phyloP scores from a whole-genome alignment of 164 flowering plant genomes.

The Vitis rotundifolia region DNA sequence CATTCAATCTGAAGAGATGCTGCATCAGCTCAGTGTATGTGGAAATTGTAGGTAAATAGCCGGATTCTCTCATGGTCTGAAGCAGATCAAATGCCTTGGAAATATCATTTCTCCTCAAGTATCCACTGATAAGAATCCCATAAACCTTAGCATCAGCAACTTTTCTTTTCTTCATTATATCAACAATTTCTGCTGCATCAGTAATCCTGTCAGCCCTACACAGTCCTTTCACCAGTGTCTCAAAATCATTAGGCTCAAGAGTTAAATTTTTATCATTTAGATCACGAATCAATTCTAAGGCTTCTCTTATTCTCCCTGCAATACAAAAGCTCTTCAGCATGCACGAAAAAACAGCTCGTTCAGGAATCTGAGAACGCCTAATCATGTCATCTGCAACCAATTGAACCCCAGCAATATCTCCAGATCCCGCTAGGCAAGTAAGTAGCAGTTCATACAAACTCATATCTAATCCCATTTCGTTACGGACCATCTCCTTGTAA shows the following conservation, averaged over 20 bases:
- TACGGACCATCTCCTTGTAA: constrained; percentile 69
- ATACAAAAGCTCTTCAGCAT: constrained; percentile 67
- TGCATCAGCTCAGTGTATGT: constrained; percentile 78
- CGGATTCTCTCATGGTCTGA: constrained; percentile 44
- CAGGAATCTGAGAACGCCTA: constrained; percentile 42
- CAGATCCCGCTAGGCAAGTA: constrained; percentile 52
- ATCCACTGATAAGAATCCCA: constrained; percentile 54
- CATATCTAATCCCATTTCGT: constrained; percentile 40
- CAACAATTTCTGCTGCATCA: constrained; percentile 76
- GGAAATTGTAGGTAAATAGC: constrained; percentile 38
- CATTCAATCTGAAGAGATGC: constrained; percentile 46
- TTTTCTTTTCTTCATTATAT: constrained; percentile 55
- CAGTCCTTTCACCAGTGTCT: constrained; percentile 66
- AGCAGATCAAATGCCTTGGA: constrained; percentile 58
- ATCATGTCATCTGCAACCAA: constrained; percentile 70
- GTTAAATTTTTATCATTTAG: constrained; percentile 40
- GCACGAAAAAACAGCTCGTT: constrained; percentile 36
- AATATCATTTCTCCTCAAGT: constrained; percentile 53
- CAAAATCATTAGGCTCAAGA: constrained; percentile 36
- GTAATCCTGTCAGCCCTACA: constrained; percentile 58
- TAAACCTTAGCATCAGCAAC: constrained; percentile 44
- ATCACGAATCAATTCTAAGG: constrained; percentile 63
- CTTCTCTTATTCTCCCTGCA: constrained; percentile 64
- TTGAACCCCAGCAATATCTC: constrained; percentile 46
- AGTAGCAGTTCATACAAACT: constrained; percentile 42